Evolutionary conservation across 441 rosid genomes (phyloP), one percentile per base, ranked within the genome.

Genomic region (Viola pubescens): DNA sequence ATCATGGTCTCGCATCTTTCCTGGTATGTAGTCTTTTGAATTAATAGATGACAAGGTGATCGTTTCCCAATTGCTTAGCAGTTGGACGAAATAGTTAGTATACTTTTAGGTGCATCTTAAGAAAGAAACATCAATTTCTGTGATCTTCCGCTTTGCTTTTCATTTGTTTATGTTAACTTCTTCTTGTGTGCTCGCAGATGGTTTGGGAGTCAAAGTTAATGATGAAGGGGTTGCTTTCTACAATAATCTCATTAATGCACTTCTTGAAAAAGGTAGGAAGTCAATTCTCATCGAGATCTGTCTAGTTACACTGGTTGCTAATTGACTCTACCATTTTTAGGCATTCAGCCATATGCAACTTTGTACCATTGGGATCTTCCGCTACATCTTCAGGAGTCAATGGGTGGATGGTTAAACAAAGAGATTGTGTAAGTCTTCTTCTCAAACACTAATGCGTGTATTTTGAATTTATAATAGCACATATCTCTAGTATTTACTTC

Each of bases 321-420:
- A 42, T 58, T 41, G 37, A 55, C 62, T 16, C 19, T 57, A 47
- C 61, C 63, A 68, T 58, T 13, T 68, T 71, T 64, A 89, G 97
- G 97, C 78, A 79, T 91, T 73, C 70, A 80, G 75, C 97, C 98
- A 51, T 92, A 57, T 65, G 73, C 49, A 61, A 89, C 97, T 69
- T 70, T 92, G 70, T 89, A 89, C 76, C 97, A 89, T 70, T 92
- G 98, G 98, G 98, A 92, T 82, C 97, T 92, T 70, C 98, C 98
- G 26, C 60, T 82, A 77, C 86, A 89, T 76, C 94, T 92, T 72
- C 78, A 89, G 14, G 88, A 89, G 42, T 74, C 94, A 59, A 66
- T 83, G 49, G 94, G 85, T 47, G 95, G 98, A 50, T 89, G 97
- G 98, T 61, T 83, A 53, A 80, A 77, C 62, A 75, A 73, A 71